Percentiles rank a stretch among this genome's conserved stretches.
Evolutionary conservation across 176 grass and related monocot genomes (phyloP).

Genomic region (Bonia amplexicaulis): DNA sequence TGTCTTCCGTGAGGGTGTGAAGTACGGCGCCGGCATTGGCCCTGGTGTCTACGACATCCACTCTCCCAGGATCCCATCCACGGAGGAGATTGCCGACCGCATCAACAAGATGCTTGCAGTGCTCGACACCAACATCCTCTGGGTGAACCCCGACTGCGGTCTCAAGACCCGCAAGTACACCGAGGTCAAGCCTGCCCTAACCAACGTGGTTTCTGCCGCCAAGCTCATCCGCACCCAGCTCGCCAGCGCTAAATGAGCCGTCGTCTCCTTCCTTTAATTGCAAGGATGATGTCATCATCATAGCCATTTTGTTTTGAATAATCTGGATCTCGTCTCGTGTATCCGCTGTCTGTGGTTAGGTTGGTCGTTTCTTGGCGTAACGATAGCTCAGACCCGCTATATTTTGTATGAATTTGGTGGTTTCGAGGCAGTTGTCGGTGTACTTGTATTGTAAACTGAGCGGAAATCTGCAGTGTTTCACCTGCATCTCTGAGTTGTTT

Average conservation of each 20-base stretch:
- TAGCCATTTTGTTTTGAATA: conserved; percentile 44
- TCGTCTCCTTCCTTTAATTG: conserved; percentile 10
- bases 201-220: conserved; percentile 68
- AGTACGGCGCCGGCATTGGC: conserved; percentile 74
- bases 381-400: background rate
- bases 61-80: conserved; percentile 80
- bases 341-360: conserved; percentile 16
- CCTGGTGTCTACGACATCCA: conserved; percentile 93
- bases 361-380: conserved; percentile 12
- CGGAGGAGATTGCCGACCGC: conserved; percentile 75
- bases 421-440: conserved; percentile 25
- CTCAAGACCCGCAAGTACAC: conserved; percentile 91
- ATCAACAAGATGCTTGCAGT: conserved; percentile 95
- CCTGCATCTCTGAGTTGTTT: conserved; percentile 22
- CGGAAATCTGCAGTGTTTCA: conserved; percentile 30
- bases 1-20: conserved; percentile 80
- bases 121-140: conserved; percentile 87
- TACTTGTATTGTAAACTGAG: conserved; percentile 42
- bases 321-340: background rate
- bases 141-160: conserved; percentile 93
- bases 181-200: conserved; percentile 79
- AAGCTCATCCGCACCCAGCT: conserved; percentile 84
- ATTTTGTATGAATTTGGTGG: conserved; percentile 5
- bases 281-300: conserved; percentile 13
- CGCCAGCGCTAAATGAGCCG: conserved; percentile 44